Conservation (phyloP, 108 stramenopile genomes). For the Cyclotella baltica region DNA sequence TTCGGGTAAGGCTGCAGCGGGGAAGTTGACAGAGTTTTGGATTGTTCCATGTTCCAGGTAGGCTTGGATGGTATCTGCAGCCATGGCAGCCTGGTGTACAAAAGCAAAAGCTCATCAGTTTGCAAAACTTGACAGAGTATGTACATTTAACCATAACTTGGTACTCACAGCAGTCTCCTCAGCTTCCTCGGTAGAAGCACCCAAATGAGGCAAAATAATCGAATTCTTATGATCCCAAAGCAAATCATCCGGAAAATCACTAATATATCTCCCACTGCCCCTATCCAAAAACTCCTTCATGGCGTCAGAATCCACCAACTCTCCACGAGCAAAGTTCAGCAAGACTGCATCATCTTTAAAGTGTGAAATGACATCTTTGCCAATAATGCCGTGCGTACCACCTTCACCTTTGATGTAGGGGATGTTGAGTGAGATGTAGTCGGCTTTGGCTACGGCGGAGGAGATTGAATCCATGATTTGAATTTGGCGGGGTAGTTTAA, state of each 20-base stretch:
- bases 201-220: constrained; percentile 93
- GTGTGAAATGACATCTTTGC: constrained; percentile 77
- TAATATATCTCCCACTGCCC: constrained; percentile 79
- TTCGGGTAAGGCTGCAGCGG: constrained; percentile 65
- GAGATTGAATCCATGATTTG: constrained; percentile 77
- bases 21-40: constrained; percentile 92
- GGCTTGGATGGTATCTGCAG: constrained; percentile 87
- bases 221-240: constrained; percentile 90
- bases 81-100: constrained; percentile 74
- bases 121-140: background rate
- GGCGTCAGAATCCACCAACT: constrained; percentile 92
- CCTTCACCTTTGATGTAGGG: constrained; percentile 94
- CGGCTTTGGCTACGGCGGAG: constrained; percentile 78
- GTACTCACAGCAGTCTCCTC: constrained; percentile 83
- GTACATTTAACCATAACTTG: background rate
- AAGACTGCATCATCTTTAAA: constrained; percentile 89
- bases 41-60: constrained; percentile 89
- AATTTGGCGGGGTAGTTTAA: constrained; percentile 77
- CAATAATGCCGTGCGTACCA: constrained; percentile 92
- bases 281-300: constrained; percentile 88
- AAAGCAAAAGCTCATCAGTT: too few species aligned
- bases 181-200: constrained; percentile 96
- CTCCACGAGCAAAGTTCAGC: constrained; percentile 97
- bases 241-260: constrained; percentile 91
- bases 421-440: constrained; percentile 96